phyloP scores from a whole-genome alignment of 352 stramenopile genomes.

The Thalassiosira hispida region DNA sequence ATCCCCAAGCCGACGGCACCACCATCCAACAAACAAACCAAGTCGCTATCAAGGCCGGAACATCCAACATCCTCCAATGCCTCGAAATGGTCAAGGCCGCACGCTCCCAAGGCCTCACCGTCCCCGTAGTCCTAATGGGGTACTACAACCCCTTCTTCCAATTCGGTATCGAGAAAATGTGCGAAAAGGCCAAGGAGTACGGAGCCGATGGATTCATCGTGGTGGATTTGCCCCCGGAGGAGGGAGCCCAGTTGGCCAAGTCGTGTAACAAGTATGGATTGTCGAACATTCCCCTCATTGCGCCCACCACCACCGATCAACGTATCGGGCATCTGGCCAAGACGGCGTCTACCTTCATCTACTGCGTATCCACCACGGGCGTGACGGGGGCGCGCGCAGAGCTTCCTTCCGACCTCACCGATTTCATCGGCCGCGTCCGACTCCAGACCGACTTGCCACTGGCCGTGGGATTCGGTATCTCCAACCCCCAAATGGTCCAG shows the following conservation, averaged over 20 bases:
- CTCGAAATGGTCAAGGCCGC: constrained; percentile 90
- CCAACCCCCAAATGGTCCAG: constrained; percentile 91
- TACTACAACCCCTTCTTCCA: constrained; percentile 99
- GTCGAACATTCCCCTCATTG: constrained; percentile 96
- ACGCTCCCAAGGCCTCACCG: constrained; percentile 90
- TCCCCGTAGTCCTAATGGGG: constrained; percentile 98
- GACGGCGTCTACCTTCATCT: constrained; percentile 84
- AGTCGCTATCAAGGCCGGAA: constrained; percentile 92
- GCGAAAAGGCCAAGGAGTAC: constrained; percentile 85
- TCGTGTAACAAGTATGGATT: constrained; percentile 91
- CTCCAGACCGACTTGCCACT: constrained; percentile 89
- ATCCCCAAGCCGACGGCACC: constrained; percentile 97
- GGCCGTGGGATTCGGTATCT: constrained; percentile 97
- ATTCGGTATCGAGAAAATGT: constrained; percentile 94
- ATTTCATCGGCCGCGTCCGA: constrained; percentile 91
- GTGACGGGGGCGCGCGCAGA: constrained; percentile 91
- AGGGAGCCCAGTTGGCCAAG: constrained; percentile 90
- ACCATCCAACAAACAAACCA: constrained; percentile 97
- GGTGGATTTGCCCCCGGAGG: constrained; percentile 96
- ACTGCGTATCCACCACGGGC: constrained; percentile 87
- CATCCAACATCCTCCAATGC: constrained; percentile 91
- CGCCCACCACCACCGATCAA: constrained; percentile 95
- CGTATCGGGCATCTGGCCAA: constrained; percentile 88
- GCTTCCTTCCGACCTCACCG: constrained; percentile 91
- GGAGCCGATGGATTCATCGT: constrained; percentile 98